A percentile compares a stretch with the other conserved stretches of the same genome.
Conservation (phyloP, 2,329 filamentous ascomycete genomes). For the Epichloe festucae region DNA sequence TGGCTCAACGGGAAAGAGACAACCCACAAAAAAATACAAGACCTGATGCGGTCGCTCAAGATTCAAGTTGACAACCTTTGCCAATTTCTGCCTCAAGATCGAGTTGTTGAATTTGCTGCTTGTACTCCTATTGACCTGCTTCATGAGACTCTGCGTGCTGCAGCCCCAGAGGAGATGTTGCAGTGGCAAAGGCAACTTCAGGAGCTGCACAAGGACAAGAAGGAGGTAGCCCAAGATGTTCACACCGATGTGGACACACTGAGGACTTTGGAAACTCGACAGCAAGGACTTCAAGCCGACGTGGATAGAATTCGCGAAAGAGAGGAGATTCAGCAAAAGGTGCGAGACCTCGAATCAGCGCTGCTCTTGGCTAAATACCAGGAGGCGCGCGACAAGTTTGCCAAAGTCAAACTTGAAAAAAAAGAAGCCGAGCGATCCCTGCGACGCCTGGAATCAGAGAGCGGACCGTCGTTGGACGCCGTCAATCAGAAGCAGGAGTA, state of each 20-base stretch:
- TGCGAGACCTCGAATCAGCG: slow-evolving; percentile 51
- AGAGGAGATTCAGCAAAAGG: slow-evolving; percentile 49
- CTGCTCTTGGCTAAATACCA: slow-evolving; percentile 54
- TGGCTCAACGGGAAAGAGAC: slow-evolving; percentile 56
- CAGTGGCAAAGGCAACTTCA: slow-evolving; percentile 67
- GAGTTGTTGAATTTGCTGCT: slow-evolving; percentile 84
- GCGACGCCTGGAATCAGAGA: slow-evolving; percentile 41
- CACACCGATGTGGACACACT: slow-evolving; percentile 50
- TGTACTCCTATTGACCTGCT: slow-evolving; percentile 72
- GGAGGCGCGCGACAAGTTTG: slow-evolving; percentile 34
- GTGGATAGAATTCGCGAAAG: slow-evolving; percentile 74
- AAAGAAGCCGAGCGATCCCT: slow-evolving; percentile 44
- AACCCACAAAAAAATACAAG: slow-evolving; percentile 50
- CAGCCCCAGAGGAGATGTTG: slow-evolving; percentile 69
- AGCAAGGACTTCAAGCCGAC: slow-evolving; percentile 62
- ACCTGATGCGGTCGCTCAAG: slow-evolving; percentile 56
- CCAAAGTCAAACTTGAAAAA: slow-evolving; percentile 42
- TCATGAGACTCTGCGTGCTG: slow-evolving; percentile 75
- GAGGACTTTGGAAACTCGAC: slow-evolving; percentile 55
- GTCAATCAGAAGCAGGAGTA: slow-evolving; percentile 62
- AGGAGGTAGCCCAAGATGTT: slow-evolving; percentile 44
- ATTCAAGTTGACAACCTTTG: slow-evolving; percentile 98
- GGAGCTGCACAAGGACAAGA: slow-evolving; percentile 53
- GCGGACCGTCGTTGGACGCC: slow-evolving; percentile 54
- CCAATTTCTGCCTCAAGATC: slow-evolving; percentile 92